phyloP scores from a whole-genome alignment of 2,329 filamentous ascomycete genomes.

The Teratosphaeria pseudoeucalypti region DNA sequence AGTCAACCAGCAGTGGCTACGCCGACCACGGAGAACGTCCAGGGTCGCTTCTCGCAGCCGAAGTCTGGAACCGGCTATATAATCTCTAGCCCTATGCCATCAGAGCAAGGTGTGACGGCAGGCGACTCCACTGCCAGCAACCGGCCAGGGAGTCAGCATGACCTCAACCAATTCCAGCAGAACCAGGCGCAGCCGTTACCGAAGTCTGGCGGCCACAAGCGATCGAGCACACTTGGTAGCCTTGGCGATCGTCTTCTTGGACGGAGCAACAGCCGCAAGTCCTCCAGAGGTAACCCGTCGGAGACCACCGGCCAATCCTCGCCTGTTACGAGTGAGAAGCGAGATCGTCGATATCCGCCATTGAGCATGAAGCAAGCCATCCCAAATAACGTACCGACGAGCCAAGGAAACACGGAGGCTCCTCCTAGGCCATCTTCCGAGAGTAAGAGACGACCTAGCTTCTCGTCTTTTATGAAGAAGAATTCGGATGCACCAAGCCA shows the following conservation, averaged over 20 bases:
- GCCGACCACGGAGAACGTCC: conserved; percentile 77
- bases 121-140: conserved; percentile 31
- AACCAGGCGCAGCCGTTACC: conserved; percentile 51
- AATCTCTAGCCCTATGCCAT: conserved; percentile 55
- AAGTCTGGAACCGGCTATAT: conserved; percentile 56
- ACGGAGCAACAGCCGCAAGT: conserved; percentile 40
- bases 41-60: conserved; percentile 77
- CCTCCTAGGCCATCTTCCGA: conserved; percentile 40
- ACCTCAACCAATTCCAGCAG: conserved; percentile 41
- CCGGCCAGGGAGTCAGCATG: conserved; percentile 47
- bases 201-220: conserved; percentile 52
- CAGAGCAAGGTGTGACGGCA: conserved; percentile 33
- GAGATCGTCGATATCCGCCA: conserved; percentile 68
- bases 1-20: conserved; percentile 80
- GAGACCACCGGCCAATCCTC: conserved; percentile 33
- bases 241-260: conserved; percentile 78
- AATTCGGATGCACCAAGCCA: conserved; percentile 28
- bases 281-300: conserved; percentile 27
- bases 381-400: conserved; percentile 33
- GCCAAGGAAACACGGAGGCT: conserved; percentile 37
- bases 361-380: conserved; percentile 77
- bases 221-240: conserved; percentile 45
- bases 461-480: conserved; percentile 38
- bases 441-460: conserved; percentile 38
- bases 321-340: conserved; percentile 45